These are phyloP conservation scores for Leccinum barrowsii DNA, from an alignment of 768 basidiomycete genomes.

Conservation along the genomic window DNA sequence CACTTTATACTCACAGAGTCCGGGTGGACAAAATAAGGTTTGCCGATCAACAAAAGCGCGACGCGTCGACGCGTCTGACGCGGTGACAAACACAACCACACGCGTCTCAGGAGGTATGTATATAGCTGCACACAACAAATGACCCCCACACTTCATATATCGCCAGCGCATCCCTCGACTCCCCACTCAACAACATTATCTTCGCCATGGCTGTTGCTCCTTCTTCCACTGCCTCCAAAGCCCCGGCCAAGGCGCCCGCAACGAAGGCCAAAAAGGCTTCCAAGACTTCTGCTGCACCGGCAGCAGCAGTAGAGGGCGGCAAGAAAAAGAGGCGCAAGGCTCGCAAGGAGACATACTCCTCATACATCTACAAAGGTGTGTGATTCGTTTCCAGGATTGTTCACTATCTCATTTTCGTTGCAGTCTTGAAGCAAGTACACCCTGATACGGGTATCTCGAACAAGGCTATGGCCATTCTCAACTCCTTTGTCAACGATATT, in stretches of 20 bases:
- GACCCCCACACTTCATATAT: slow-evolving; percentile 5
- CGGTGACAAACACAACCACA: slow-evolving; percentile 37
- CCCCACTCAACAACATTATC: slow-evolving; percentile 6
- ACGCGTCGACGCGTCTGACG: slow-evolving; percentile 34
- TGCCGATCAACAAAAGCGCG: slow-evolving; percentile 35
- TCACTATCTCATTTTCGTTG: slow-evolving; percentile 1
- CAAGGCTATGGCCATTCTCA: slow-evolving; percentile 91
- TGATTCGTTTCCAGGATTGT: neutral
- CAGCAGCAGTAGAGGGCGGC: slow-evolving; percentile 59
- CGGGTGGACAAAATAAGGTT: slow-evolving; percentile 32
- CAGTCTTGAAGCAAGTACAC: slow-evolving; percentile 95
- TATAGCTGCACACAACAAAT: neutral
- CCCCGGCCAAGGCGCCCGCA: slow-evolving; percentile 40
- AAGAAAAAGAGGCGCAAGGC: slow-evolving; percentile 89
- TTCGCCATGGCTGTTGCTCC: slow-evolving; percentile 60
- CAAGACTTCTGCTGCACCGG: slow-evolving; percentile 50
- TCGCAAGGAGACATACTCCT: slow-evolving; percentile 90
- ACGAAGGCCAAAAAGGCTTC: slow-evolving; percentile 50
- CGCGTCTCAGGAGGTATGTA: slow-evolving; percentile 30
- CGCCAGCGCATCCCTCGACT: slow-evolving; percentile 9
- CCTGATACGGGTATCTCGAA: slow-evolving; percentile 99
- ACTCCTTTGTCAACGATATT: slow-evolving; percentile 92
- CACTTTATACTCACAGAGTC: slow-evolving; percentile 29
- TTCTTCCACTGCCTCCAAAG: slow-evolving; percentile 41
- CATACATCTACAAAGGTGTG: slow-evolving; percentile 90